Conservation (phyloP, 106 monocot genomes). For the Amphibolis antarctica region DNA sequence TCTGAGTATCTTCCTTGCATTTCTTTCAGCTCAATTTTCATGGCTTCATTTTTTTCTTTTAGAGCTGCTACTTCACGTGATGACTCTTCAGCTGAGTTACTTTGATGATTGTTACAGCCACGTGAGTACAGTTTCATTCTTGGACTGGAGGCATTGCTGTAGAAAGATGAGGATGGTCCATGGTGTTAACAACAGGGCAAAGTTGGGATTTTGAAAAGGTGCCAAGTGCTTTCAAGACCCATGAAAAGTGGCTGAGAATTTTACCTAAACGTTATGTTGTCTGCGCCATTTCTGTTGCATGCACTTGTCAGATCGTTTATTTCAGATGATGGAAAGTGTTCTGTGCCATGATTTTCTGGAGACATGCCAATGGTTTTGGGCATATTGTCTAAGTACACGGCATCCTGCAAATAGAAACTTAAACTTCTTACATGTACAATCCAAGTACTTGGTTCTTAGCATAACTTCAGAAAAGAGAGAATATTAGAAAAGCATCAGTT, state of each 20-base stretch:
- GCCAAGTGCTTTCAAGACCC: too few species aligned
- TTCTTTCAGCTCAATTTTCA: conserved; percentile 85
- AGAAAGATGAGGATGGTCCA: too few species aligned
- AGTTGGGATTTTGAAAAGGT: too few species aligned
- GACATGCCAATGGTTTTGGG: background rate
- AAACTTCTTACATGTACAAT: too few species aligned
- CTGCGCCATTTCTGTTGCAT: conserved; percentile 1
- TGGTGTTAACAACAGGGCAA: too few species aligned
- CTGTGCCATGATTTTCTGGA: background rate
- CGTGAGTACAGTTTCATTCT: conserved; percentile 4
- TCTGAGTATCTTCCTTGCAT: conserved; percentile 94
- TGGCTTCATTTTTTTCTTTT: conserved; percentile 44
- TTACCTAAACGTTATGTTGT: conserved; percentile 16
- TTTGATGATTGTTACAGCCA: conserved; percentile 4
- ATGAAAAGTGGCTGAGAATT: too few species aligned
- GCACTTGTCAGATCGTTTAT: conserved; percentile 9
- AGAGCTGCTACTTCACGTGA: conserved; percentile 31
- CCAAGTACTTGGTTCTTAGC: too few species aligned
- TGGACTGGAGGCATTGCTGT: conserved; percentile 9
- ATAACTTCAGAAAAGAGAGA: too few species aligned
- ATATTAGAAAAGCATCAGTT: too few species aligned
- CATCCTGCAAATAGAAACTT: too few species aligned
- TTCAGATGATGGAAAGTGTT: background rate
- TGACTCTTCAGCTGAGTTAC: conserved; percentile 3
- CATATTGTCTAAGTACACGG: too few species aligned